These are phyloP conservation scores for Suillus lakei DNA, from an alignment of 768 basidiomycete species.

Conservation along the genomic window DNA sequence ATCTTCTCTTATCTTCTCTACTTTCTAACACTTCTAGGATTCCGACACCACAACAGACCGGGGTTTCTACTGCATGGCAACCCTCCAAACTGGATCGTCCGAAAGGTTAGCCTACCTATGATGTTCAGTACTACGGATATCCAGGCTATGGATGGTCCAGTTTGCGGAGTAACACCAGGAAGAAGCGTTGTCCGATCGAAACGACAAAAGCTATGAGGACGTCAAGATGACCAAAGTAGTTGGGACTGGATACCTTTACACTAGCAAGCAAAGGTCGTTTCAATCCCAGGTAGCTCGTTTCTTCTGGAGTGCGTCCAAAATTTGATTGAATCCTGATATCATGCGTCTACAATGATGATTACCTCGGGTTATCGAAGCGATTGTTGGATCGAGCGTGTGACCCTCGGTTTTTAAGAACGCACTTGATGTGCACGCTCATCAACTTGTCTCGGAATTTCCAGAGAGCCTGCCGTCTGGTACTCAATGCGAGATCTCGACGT, in stretches of 20 bases:
- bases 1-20: no score
- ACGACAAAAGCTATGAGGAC: not conserved
- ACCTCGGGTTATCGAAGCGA: not conserved
- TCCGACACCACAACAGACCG: no score
- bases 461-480: no score
- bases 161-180: not conserved
- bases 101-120: no score
- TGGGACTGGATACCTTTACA: not conserved
- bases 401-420: not conserved
- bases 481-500: no score
- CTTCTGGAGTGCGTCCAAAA: not conserved
- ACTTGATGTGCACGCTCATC: not conserved
- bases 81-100: no score
- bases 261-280: no score
- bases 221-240: not conserved
- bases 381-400: not conserved
- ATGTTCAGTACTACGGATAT: no score
- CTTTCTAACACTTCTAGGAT: no score
- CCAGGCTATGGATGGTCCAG: no score
- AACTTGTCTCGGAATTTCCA: no score
- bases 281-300: not conserved
- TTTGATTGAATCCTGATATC: conserved; percentile 5
- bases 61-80: no score
- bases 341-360: not conserved
- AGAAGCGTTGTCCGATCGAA: not conserved